Evolutionary conservation across 1,284 basidiomycete genomes (phyloP), one percentile per base, ranked within the genome.

Genomic region (Naganishia sp.): DNA sequence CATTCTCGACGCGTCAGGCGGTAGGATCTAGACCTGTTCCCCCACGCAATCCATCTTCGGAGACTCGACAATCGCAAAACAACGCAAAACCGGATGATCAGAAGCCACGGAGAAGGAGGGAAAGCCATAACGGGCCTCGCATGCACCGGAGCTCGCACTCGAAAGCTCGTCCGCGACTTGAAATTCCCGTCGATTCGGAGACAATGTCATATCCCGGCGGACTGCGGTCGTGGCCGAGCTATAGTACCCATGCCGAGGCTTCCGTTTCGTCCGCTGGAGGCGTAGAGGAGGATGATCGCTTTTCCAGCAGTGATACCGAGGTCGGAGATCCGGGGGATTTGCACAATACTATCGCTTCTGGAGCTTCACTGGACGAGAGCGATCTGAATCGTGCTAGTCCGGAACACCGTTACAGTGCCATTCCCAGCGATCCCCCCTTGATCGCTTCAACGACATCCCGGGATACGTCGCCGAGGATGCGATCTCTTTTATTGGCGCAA

Each of bases 291-390:
- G 58, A 61, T 9, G 58, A 61, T 18, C 43, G 46, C 9, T 58
- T 46, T 21, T 61, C 58, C 31, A 61, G 58, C 39, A 61, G 47
- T 47, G 58, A 50, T 23, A 61, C 58, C n/a, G 58, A 51, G 39
- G 56, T 51, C 39, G 58, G 58, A 25, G 35, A 51, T 15, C 2
- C 18, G 15, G 17, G 23, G 9, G 43, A 6, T 0, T 0, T n/a
- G 10, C 13, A 39, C 35, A 3, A 13, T 5, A 10, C 7, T 2
- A 39, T 9, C 35, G 10, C 35, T 39, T 2, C 2, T 9, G 35
- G 4, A 6, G 35, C 35, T 39, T 39, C 35, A 39, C 7, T 39
- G 35, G 35, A 28, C 2, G 28, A 9, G 35, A 39, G 13, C 9
- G 47, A 23, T 23, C 6, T 25, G 47, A 3, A 49, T 49, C 11